Percentiles rank a stretch among this genome's conserved stretches.
Conservation (phyloP, 495 filamentous ascomycete genomes). For the Apiosordaria backusii region DNA sequence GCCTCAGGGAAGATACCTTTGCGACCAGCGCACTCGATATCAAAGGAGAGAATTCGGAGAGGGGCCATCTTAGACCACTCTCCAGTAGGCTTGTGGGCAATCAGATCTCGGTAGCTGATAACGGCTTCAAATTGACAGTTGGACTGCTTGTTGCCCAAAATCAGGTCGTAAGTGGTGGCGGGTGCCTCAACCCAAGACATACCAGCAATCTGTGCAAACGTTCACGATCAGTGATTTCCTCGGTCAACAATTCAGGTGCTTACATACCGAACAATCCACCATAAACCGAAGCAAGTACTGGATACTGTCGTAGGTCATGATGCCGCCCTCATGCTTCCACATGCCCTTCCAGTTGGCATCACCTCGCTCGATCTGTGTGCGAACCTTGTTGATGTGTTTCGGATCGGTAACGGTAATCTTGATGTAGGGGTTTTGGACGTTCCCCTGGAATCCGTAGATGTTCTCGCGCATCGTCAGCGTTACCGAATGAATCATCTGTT, state of each 20-base stretch:
- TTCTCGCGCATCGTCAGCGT: slow-evolving; percentile 79
- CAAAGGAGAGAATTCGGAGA: slow-evolving; percentile 86
- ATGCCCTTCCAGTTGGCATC: slow-evolving; percentile 83
- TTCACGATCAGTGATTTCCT: slow-evolving; percentile 15
- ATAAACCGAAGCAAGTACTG: slow-evolving; percentile 95
- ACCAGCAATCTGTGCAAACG: slow-evolving; percentile 60
- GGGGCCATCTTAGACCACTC: slow-evolving; percentile 99
- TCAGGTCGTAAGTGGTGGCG: slow-evolving; percentile 65
- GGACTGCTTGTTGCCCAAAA: slow-evolving; percentile 63
- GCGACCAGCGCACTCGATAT: slow-evolving; percentile 97
- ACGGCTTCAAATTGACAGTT: slow-evolving; percentile 94
- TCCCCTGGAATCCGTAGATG: slow-evolving; percentile 88
- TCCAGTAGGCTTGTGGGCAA: slow-evolving; percentile 83
- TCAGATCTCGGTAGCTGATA: slow-evolving; percentile 74
- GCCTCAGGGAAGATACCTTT: slow-evolving; percentile 97
- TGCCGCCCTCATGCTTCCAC: slow-evolving; percentile 70
- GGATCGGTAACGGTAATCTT: slow-evolving; percentile 91
- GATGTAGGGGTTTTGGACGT: slow-evolving; percentile 84
- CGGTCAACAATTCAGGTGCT: neutral
- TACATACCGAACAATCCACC: slow-evolving; percentile 79
- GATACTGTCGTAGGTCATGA: slow-evolving; percentile 90
- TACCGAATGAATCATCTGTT: slow-evolving; percentile 60
- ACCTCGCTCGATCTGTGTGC: slow-evolving; percentile 67
- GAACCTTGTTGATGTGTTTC: slow-evolving; percentile 69
- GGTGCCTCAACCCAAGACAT: slow-evolving; percentile 98